These are phyloP conservation scores for Umbelopsis sp. DNA, from an alignment of 371 early-diverging fungal species.

Conservation along the genomic window DNA sequence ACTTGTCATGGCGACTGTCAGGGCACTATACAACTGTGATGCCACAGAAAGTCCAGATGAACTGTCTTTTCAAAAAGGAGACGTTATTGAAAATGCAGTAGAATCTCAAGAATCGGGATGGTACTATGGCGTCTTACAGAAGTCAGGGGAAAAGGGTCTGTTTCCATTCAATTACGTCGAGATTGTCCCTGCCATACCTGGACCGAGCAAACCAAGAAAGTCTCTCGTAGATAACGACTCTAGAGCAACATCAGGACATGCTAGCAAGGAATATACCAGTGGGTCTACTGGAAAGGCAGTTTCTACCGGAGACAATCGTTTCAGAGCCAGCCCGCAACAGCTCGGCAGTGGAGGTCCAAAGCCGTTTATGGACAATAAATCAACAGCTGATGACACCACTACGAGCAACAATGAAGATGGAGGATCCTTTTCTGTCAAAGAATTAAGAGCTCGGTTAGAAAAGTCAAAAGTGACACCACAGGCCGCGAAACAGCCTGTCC, in stretches of 20 bases:
- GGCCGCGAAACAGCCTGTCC: background rate
- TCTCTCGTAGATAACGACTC: background rate
- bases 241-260: background rate
- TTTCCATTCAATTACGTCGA: constrained; percentile 25
- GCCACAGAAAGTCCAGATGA: constrained; percentile 42
- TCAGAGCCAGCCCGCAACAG: background rate
- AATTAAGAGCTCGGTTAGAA: constrained; percentile 21
- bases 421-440: constrained; percentile 17
- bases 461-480: background rate
- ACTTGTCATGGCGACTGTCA: background rate
- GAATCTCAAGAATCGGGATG: constrained; percentile 28
- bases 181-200: background rate
- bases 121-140: constrained; percentile 17
- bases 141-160: constrained; percentile 20
- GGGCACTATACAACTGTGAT: constrained; percentile 38
- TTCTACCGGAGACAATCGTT: background rate
- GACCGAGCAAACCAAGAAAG: constrained; percentile 3
- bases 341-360: background rate
- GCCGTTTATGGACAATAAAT: background rate
- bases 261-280: background rate
- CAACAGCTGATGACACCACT: background rate
- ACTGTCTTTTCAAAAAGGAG: constrained; percentile 24
- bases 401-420: background rate
- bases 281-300: background rate
- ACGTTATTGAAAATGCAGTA: constrained; percentile 39